phyloP scores from a whole-genome alignment of 176 grass and related monocot genomes.

The Oryza meridionalis region DNA sequence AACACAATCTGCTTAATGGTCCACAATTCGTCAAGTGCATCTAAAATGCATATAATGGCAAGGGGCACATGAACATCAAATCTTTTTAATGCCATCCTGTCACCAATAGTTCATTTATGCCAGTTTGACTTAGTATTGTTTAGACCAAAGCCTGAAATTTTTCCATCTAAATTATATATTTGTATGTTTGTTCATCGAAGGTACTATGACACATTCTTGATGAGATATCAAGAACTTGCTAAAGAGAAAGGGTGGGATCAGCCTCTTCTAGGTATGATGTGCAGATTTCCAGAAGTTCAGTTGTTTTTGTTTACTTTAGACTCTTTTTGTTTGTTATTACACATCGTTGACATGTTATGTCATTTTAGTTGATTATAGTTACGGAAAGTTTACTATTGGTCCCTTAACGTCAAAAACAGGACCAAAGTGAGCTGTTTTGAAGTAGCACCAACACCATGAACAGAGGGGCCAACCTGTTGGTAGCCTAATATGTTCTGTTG shows the following conservation, averaged over 20 bases:
- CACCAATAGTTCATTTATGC: conserved; percentile 7
- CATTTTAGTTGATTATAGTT: conserved; percentile 25
- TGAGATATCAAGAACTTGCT: conserved; percentile 84
- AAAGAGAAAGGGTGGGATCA: conserved; percentile 74
- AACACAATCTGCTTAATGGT: background rate
- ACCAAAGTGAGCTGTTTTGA: background rate
- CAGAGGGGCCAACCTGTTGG: background rate
- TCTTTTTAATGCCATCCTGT: background rate
- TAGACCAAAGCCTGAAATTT: background rate
- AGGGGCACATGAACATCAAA: background rate
- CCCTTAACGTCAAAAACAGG: background rate
- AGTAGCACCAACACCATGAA: background rate
- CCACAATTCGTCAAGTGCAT: background rate
- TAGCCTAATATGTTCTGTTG: background rate
- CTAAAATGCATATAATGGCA: background rate
- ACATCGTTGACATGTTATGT: background rate
- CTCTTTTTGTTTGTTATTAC: background rate
- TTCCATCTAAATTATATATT: conserved; percentile 24
- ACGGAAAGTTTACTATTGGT: background rate
- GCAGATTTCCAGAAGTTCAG: conserved; percentile 10
- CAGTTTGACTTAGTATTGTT: background rate
- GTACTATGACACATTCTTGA: conserved; percentile 91
- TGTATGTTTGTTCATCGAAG: conserved; percentile 39
- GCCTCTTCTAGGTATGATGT: conserved; percentile 75
- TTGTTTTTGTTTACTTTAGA: background rate